Base-by-base conservation (phyloP, 1,284 basidiomycete genomes). In the Puccinia coronata region DNA sequence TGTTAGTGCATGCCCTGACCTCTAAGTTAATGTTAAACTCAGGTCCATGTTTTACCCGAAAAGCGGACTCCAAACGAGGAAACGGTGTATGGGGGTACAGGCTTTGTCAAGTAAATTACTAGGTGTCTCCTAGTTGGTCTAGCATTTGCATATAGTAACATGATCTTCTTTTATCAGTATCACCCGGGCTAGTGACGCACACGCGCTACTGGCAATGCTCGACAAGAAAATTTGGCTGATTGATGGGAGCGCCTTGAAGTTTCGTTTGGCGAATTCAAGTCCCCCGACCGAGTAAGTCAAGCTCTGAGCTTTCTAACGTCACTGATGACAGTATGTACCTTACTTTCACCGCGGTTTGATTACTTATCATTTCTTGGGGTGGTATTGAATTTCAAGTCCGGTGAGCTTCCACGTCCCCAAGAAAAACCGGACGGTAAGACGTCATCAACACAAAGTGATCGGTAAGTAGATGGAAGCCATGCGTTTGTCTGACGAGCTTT, bases 211-310 rank as follows among this genome's bases (percentile, higher is more conserved):
- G 36, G 43, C 63, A 8, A 39, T 79, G 76, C 39, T 79, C 14
- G 76, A 79, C 25, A 79, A 79, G 47, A 79, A 79, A 49, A 79
- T 79, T 41, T 79, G 76, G 65, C 53, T 79, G 9, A 79, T 79
- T 39, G 76, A 79, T 55, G 76, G 76, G 6, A 69, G 63, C 43
- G 76, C 76, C 25, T 57, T 79, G 49, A 79, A 79, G 51, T 79
- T 79, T 70, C 76, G 76, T n/a, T 57, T 70, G 12, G 76, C 76
- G 11, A 79, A 79, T 70, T 79, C 65, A n/a, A 57, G 63, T 31
- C 49, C 76, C 20, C 76, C 76, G 20, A 69, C 51, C 25, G 76
- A 79, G 76, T 79, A 65, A 41, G 76, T 57, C 18, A 20, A 77
- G 25, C 28, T 75, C n/a, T 28, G 23, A 49, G 43, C 14, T 36